phyloP scores from a whole-genome alignment of 768 basidiomycete genomes.

The Mycena floridula region DNA sequence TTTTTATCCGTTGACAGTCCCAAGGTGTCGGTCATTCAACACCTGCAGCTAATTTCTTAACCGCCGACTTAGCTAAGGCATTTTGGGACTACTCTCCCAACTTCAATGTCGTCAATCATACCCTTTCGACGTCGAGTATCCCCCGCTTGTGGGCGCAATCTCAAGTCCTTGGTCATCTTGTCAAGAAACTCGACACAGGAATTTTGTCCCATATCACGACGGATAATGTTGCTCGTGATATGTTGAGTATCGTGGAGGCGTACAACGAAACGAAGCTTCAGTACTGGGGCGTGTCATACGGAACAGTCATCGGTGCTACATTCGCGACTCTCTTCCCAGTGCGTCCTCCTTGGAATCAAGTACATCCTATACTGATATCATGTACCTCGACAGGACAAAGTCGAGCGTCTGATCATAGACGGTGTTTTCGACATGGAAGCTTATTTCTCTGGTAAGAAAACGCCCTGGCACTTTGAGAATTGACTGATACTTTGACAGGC shows the following conservation, averaged over 20 bases:
- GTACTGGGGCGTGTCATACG: slow-evolving; percentile 23
- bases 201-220: slow-evolving; percentile 26
- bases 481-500: background rate
- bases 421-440: slow-evolving; percentile 18
- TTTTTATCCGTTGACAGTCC: background rate
- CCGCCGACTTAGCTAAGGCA: slow-evolving; percentile 3
- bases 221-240: slow-evolving; percentile 29
- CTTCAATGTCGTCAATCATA: too few species aligned
- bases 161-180: too few species aligned
- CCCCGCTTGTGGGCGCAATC: too few species aligned
- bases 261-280: slow-evolving; percentile 24
- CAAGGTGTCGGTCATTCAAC: slow-evolving; percentile 9
- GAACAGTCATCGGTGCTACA: slow-evolving; percentile 20
- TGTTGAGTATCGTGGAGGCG: slow-evolving; percentile 27
- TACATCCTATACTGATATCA: background rate
- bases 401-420: slow-evolving; percentile 8
- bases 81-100: background rate
- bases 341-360: background rate
- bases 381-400: slow-evolving; percentile 7
- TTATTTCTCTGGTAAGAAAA: slow-evolving; percentile 12
- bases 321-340: slow-evolving; percentile 28
- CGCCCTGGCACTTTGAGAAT: background rate
- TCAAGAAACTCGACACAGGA: slow-evolving; percentile 14
- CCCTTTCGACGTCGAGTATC: too few species aligned
- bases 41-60: slow-evolving; percentile 7